Base-by-base conservation (phyloP, 139 green algal species). In the Micractinium sp. region DNA sequence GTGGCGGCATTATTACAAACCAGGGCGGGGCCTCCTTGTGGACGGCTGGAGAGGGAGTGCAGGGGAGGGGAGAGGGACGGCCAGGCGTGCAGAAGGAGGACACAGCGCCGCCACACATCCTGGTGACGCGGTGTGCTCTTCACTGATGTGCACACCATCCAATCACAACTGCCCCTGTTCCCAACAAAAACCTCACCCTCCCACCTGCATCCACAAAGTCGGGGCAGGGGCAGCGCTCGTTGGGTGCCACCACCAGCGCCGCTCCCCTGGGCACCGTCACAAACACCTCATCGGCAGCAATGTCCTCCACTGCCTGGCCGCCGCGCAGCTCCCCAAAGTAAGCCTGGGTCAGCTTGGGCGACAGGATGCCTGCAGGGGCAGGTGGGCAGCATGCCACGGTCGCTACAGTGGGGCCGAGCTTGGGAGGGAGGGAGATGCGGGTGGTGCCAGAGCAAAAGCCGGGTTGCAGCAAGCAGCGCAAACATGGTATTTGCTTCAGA, bases 171-270 rank as follows among this genome's bases (percentile, higher is more conserved):
- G 33, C 35, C 35, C 22, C 22, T n/a, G n/a, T n/a, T n/a, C n/a
- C n/a, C n/a, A n/a, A n/a, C n/a, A n/a, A n/a, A n/a, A n/a, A n/a
- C n/a, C n/a, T n/a, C 66, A 73, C 22, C 33, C 0, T 5, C n/a
- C 20, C 80, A 87, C 83, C 83, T 53, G 66, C 33, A 25, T 87
- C 83, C 15, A 94, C 87, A 60, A 91, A 85, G 2, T 92, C 90
- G 0, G 91, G 92, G 83, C 90, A 94, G 31, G 91, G 89, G 88
- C 92, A 95, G 36, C 89, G 89, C 93, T 94, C 90, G 66, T 93
- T 92, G 33, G 96, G 96, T 0, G 94, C 90, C 1, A 98, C 89
- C 13, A 93, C 90, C 23, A 98, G 78, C 0, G 93, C 94, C 0
- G 90, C 89, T 3, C 33, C 85, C 2, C 93, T 87, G 0, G 96